phyloP scores from a whole-genome alignment of 768 basidiomycete species.

The Guyanaporus albipodus region DNA sequence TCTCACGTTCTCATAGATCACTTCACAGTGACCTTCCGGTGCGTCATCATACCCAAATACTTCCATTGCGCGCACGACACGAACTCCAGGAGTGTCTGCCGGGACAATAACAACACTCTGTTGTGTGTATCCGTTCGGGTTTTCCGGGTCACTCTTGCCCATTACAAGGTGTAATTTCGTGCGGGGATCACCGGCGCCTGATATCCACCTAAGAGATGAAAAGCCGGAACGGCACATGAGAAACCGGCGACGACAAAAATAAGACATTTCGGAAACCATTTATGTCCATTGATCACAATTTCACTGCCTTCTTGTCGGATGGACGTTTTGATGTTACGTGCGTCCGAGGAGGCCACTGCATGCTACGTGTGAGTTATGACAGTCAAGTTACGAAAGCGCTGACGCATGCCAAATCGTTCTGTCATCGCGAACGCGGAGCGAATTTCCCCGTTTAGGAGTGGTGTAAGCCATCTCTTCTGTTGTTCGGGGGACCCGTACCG shows the following conservation, averaged over 20 bases:
- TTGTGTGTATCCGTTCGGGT: constrained; percentile 70
- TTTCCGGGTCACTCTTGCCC: constrained; percentile 88
- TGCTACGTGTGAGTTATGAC: constrained; percentile 1
- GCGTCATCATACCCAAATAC: constrained; percentile 96
- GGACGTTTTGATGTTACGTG: constrained; percentile 89
- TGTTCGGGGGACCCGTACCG: constrained; percentile 90
- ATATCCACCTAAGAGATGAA: constrained; percentile 75
- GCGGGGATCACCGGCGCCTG: constrained; percentile 92
- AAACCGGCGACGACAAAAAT: background rate
- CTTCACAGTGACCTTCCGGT: constrained; percentile 94
- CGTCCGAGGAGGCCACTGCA: constrained; percentile 86
- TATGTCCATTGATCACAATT: constrained; percentile 93
- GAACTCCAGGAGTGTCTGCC: constrained; percentile 80
- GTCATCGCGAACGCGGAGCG: constrained; percentile 98
- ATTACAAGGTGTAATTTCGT: constrained; percentile 89
- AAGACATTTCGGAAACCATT: constrained; percentile 58
- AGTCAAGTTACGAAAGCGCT: constrained; percentile 2
- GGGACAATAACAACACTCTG: constrained; percentile 98
- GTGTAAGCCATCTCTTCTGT: constrained; percentile 84
- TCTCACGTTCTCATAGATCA: constrained; percentile 91
- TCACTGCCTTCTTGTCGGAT: constrained; percentile 80
- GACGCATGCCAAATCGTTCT: constrained; percentile 68
- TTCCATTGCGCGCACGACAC: constrained; percentile 85
- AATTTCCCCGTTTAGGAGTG: constrained; percentile 88
- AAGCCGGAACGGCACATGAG: constrained; percentile 14